These are phyloP conservation scores for Ricinus communis DNA, from an alignment of 345 rosid genomes.

Conservation along the genomic window DNA sequence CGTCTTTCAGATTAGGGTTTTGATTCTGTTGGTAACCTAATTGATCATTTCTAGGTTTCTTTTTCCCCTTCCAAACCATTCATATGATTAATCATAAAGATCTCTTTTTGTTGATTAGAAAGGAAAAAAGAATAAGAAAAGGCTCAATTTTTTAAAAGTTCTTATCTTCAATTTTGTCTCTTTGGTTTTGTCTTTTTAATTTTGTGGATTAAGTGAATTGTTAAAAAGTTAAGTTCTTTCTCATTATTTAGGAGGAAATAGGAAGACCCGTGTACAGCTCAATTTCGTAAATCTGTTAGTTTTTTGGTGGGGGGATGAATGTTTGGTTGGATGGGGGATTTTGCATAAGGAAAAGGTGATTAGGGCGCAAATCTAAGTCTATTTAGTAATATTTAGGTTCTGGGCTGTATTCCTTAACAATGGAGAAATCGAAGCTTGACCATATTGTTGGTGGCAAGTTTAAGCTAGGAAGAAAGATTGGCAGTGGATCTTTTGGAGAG, in stretches of 20 bases:
- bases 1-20: constrained; percentile 22
- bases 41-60: neutral
- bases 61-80: neutral
- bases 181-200: neutral
- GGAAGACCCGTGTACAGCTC: neutral
- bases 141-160: neutral
- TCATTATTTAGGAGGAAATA: neutral
- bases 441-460: constrained; percentile 75
- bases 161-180: neutral
- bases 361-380: constrained; percentile 6
- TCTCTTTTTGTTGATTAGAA: neutral
- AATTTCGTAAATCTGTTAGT: constrained; percentile 32
- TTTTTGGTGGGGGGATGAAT: constrained; percentile 8
- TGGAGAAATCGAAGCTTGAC: constrained; percentile 51
- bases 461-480: constrained; percentile 94
- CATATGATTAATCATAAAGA: constrained; percentile 15
- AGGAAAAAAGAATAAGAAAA: neutral
- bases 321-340: neutral
- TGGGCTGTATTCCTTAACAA: neutral
- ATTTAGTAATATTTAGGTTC: neutral
- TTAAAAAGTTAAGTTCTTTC: neutral
- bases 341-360: neutral
- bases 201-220: constrained; percentile 8
- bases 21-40: no score
- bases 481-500: constrained; percentile 95